These are phyloP conservation scores for Arthroderma sp. DNA, from an alignment of 2,329 filamentous ascomycete genomes.

Conservation along the genomic window DNA sequence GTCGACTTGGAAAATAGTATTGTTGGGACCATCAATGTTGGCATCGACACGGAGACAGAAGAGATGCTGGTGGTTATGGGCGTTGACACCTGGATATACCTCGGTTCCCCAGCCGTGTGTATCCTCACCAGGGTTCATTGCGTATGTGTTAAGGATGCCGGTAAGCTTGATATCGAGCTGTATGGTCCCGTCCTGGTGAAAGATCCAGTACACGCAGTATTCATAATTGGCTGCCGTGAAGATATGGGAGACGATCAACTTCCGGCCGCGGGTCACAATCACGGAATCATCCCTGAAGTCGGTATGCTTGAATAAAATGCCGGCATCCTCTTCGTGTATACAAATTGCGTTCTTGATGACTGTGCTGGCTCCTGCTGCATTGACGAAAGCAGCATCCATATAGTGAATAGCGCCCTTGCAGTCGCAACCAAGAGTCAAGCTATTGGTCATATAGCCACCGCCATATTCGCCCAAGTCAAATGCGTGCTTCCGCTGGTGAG, in stretches of 20 bases:
- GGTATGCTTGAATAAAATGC: constrained; percentile 86
- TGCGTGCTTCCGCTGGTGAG: constrained; percentile 37
- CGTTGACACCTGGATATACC: constrained; percentile 82
- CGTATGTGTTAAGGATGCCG: constrained; percentile 84
- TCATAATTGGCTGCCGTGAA: constrained; percentile 96
- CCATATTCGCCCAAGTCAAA: constrained; percentile 37
- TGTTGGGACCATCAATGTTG: constrained; percentile 72
- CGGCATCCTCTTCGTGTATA: constrained; percentile 85
- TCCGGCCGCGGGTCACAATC: constrained; percentile 73
- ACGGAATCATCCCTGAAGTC: constrained; percentile 85
- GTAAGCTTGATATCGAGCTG: constrained; percentile 87
- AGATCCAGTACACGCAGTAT: constrained; percentile 78
- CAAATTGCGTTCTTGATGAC: constrained; percentile 90
- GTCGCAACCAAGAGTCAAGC: constrained; percentile 34
- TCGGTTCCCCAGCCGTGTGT: constrained; percentile 80
- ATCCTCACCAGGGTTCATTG: constrained; percentile 67
- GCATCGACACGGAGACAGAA: constrained; percentile 83
- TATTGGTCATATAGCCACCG: constrained; percentile 38
- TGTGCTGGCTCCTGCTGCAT: constrained; percentile 57
- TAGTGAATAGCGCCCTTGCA: constrained; percentile 89
- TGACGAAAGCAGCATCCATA: constrained; percentile 75
- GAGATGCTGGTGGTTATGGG: constrained; percentile 90
- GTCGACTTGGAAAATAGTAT: constrained; percentile 76
- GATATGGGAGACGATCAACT: constrained; percentile 77
- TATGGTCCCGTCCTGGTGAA: constrained; percentile 83